Percentiles rank a stretch among this genome's conserved stretches.
Evolutionary conservation across 2,329 filamentous ascomycete species (phyloP).

Genomic region (Penicillium sp.): DNA sequence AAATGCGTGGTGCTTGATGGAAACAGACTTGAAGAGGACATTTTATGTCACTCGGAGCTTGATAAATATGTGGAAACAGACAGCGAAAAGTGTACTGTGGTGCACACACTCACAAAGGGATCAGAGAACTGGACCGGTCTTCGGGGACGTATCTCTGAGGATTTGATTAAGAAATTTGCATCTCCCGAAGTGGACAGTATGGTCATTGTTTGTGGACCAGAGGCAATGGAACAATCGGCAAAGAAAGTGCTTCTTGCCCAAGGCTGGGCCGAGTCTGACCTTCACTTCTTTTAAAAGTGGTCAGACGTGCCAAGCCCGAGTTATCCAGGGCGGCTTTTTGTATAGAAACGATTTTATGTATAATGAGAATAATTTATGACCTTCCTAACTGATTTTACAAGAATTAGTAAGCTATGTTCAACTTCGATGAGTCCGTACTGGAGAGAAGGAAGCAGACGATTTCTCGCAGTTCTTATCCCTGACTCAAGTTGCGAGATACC

Average conservation of each 20-base stretch:
- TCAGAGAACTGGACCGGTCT: slow-evolving; percentile 67
- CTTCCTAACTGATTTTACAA: background rate
- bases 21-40: slow-evolving; percentile 76
- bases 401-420: background rate
- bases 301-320: background rate
- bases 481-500: no score
- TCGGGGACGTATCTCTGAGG: slow-evolving; percentile 66
- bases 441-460: background rate
- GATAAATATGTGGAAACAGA: slow-evolving; percentile 62
- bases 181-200: slow-evolving; percentile 56
- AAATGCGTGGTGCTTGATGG: slow-evolving; percentile 74
- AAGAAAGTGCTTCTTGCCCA: slow-evolving; percentile 58
- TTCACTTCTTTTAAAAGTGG: slow-evolving; percentile 69
- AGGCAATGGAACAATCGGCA: slow-evolving; percentile 69
- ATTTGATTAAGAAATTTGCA: slow-evolving; percentile 62
- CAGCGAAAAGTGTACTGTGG: slow-evolving; percentile 58
- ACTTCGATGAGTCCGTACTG: background rate
- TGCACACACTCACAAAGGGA: slow-evolving; percentile 70
- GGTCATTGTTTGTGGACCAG: slow-evolving; percentile 79
- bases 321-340: background rate
- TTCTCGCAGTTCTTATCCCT: no score
- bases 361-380: background rate
- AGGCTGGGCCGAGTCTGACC: slow-evolving; percentile 72
- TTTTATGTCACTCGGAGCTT: slow-evolving; percentile 75
- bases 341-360: background rate